Evolutionary conservation across 306 rosid genomes (phyloP), one percentile per base, ranked within the genome.

Genomic region (Oxytropis ochrocephala): DNA sequence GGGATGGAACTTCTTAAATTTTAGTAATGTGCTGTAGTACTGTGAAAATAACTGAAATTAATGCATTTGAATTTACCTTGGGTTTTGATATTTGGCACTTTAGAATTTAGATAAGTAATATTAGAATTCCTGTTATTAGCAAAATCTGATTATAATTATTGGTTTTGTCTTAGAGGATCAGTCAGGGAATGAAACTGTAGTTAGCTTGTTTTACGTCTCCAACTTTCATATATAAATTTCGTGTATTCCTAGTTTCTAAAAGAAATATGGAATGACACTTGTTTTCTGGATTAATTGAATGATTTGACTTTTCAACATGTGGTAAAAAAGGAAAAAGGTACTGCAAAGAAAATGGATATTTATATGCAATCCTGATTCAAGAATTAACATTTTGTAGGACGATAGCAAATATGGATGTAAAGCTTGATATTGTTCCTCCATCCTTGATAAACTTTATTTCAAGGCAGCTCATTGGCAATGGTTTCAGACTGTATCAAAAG

Each of bases 401-500:
- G 8, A 91, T 89, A 78, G 96, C 85, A 51, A 95, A 67, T 84
- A 61, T 91, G 96, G 99, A 95, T 86, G 41, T 95, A 32, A 95
- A 95, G 95, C 63, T 95, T 84, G 97, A 91, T 60, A 81, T 95
- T 17, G 76, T 91, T 36, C 93, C 95, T 42, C 96, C 99, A 17
- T 80, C 96, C 47, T 84, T 91, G 58, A 83, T 95, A 67, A 91
- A 95, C 89, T 95, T 95, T 73, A 77, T 95, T 75, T 80, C 97
- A 49, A 85, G 99, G 71, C 99, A 95, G 88, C 85, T 95, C 67
- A 83, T 95, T 3, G 97, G 97, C 78, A 88, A 66, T 70, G 99
- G 96, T 77, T 89, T 91, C 88, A 85, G 67, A 64, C 95, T 95
- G 68, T 95, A 83, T 77, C 91, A 95, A 70, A 89, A 95, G 99